Evolutionary conservation across 2,329 filamentous ascomycete species (phyloP), one percentile per base, ranked within the genome.

Genomic region (Diaporthe sp.): DNA sequence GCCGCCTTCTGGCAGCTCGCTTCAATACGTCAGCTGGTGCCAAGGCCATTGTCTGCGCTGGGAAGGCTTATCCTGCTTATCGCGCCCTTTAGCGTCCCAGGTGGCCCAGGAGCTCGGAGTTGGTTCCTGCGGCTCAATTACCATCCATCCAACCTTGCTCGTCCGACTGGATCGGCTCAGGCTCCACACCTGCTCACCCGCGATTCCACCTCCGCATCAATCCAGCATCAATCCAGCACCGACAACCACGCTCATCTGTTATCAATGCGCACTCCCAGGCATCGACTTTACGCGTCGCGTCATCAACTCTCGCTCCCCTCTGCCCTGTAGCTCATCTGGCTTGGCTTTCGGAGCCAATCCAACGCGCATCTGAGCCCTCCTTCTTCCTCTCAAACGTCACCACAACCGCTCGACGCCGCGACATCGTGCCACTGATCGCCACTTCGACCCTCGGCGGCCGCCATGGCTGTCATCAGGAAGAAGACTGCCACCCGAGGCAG

Each of bases 401-500:
- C 49, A 13, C 17, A 22, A 28, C 6, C 34, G 34, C 13, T 25
- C n/a, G 13, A 46, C 13, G 58, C 28, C 37, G 31, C 37, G 37
- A 73, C 37, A 19, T 4, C 12, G 8, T 31, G 22, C 49, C 25
- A 22, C 55, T 46, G 58, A 51, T 42, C 31, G 58, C 31, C 42
- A 25, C 58, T 25, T 44, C 51, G 60, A 78, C 76, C 74, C 39
- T 71, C 67, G 51, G 53, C 71, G 65, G 62, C 62, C 73, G 76
- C 80, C 68, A 98, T 98, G 96, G 96, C 95, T 80, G 94, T 98
- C 82, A 98, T 98, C 84, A 94, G 96, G 83, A 98, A 98, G 89
- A 98, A 98, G 88, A 97, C 95, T 76, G 94, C 94, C 79, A 92
- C 93, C 73, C 90, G 94, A 82, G 95, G 94, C 78, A 95, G 94